Evolutionary conservation across 2,329 filamentous ascomycete species (phyloP).

Genomic region (Fusarium cicatricum): DNA sequence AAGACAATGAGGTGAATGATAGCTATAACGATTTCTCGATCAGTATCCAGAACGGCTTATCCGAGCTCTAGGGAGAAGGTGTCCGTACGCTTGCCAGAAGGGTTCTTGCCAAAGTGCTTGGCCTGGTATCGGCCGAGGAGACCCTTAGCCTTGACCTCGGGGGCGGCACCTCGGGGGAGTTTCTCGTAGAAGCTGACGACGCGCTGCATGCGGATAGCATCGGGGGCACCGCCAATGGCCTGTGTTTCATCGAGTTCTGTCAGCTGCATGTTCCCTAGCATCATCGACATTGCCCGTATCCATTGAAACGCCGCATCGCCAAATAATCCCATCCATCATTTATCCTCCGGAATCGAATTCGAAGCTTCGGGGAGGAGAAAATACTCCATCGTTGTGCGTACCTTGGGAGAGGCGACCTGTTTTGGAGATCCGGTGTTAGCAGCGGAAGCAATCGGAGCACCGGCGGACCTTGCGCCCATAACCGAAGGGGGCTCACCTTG

Average conservation of each 20-base stretch:
- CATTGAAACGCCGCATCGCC: slow-evolving; percentile 16
- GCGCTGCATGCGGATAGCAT: slow-evolving; percentile 97
- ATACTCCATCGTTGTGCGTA: slow-evolving; percentile 53
- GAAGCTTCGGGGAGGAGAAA: not conserved
- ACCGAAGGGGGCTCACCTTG: slow-evolving; percentile 72
- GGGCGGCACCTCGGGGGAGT: slow-evolving; percentile 90
- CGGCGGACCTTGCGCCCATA: slow-evolving; percentile 36
- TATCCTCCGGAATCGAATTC: slow-evolving; percentile 23
- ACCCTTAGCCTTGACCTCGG: slow-evolving; percentile 82
- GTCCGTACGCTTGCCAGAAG: slow-evolving; percentile 82
- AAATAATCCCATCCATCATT: slow-evolving; percentile 18
- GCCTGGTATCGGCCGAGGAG: slow-evolving; percentile 88
- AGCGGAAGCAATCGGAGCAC: slow-evolving; percentile 44
- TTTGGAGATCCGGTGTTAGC: slow-evolving; percentile 48
- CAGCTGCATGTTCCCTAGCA: slow-evolving; percentile 43
- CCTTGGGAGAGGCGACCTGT: slow-evolving; percentile 83
- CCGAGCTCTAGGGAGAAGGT: slow-evolving; percentile 36
- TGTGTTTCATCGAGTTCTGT: slow-evolving; percentile 53
- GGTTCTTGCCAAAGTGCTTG: slow-evolving; percentile 95
- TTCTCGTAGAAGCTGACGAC: slow-evolving; percentile 99
- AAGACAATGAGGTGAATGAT: slow-evolving; percentile 85
- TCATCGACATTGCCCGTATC: slow-evolving; percentile 18
- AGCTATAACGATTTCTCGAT: slow-evolving; percentile 62
- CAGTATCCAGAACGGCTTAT: slow-evolving; percentile 17
- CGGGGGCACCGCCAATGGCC: slow-evolving; percentile 93